Base-by-base conservation (phyloP, 2,329 filamentous ascomycete genomes). In the Claviceps spartinae region DNA sequence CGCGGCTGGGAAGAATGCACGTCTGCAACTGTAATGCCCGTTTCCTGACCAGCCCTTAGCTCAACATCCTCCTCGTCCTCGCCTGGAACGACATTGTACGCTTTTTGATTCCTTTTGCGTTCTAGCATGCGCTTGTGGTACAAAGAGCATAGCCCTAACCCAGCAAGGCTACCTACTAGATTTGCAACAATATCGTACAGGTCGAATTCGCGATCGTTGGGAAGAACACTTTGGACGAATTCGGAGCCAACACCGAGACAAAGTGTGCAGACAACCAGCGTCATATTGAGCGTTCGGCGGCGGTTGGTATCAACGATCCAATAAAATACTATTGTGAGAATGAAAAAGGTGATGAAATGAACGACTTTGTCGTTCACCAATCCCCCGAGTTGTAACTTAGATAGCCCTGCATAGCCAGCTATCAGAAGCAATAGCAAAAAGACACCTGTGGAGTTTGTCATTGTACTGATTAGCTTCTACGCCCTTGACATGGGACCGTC, bases 101-200 rank as follows among this genome's bases (percentile, higher is more conserved):
- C 79, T 62, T 86, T 86, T 52, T 80, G 81, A 62, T 81, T 74
- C 54, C 90, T 78, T 65, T 86, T 87, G 56, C 93, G 78, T 67
- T 97, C 91, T 41, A 97, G 73, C 89, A 97, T 97, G 54, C 93
- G 84, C 63, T 86, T 85, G 69, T 98, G 93, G 65, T 98, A 98
- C 86, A 87, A 91, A 53, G 82, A 83, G 65, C 87, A 94, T 20
- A 95, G 65, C 0, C 76, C 83, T 20, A 96, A 65, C 0, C 80
- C 89, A 0, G 75, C 71, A 14, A 86, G 68, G 57, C 86, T 91
- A 43, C 93, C 93, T 42, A 87, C 71, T 0, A 95, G 69, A 65
- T 98, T 98, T 63, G 90, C 89, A 50, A 88, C 73, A 55, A 98
- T 87, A 65, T 97, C 88, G 62, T 84, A 88, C 48, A 85, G 71